Conservation (phyloP, 495 filamentous ascomycete species). For the Peziza echinospora region DNA sequence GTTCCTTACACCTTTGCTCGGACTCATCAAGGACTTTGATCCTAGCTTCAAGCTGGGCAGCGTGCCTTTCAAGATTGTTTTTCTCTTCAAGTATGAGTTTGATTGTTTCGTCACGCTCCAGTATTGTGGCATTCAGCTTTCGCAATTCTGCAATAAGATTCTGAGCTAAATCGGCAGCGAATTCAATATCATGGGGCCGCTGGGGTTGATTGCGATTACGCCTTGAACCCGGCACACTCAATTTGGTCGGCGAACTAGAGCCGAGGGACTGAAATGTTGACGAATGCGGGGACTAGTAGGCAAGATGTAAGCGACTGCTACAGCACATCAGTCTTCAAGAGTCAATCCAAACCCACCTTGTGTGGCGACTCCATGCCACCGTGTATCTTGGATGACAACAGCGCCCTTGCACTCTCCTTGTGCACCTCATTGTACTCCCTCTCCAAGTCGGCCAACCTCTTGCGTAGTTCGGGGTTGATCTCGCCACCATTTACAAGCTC, state of each 20-base stretch:
- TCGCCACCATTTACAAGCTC: conserved; percentile 40
- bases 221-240: conserved; percentile 47
- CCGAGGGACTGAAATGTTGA: conserved; percentile 68
- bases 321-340: conserved; percentile 8
- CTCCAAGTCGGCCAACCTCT: conserved; percentile 69
- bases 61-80: conserved; percentile 57
- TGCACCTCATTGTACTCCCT: conserved; percentile 91
- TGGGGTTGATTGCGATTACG: conserved; percentile 79
- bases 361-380: not conserved
- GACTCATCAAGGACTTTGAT: conserved; percentile 70
- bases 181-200: conserved; percentile 80
- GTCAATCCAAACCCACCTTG: not conserved
- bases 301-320: conserved; percentile 50
- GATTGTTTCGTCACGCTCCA: conserved; percentile 68
- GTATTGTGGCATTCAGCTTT: conserved; percentile 59
- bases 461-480: conserved; percentile 64
- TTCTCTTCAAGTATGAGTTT: conserved; percentile 52
- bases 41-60: conserved; percentile 54
- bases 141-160: conserved; percentile 76
- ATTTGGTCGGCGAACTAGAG: conserved; percentile 72
- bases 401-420: conserved; percentile 67
- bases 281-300: conserved; percentile 23
- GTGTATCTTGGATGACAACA: conserved; percentile 49
- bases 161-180: conserved; percentile 84
- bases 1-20: conserved; percentile 87